phyloP scores from a whole-genome alignment of 257 asterid species.

The Solanum medicagineum region DNA sequence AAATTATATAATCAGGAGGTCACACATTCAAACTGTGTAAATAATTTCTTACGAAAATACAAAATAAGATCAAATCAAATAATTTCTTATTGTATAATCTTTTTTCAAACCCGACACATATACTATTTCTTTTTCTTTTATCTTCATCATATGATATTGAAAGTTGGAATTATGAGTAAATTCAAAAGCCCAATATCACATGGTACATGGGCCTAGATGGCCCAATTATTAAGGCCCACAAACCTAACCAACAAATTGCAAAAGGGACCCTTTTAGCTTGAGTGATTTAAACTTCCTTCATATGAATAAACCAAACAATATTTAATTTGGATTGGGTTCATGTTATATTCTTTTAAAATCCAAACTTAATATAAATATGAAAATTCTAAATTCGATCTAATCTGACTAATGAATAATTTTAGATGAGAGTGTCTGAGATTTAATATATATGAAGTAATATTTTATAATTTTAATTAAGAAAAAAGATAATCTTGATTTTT shows the following conservation, averaged over 20 bases:
- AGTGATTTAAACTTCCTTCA: background rate
- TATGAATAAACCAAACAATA: background rate
- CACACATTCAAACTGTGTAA: no score
- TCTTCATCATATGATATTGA: no score
- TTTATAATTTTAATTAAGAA: background rate
- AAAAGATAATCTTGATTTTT: background rate
- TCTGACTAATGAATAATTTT: background rate
- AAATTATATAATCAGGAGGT: no score
- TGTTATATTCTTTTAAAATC: background rate
- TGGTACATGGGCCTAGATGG: background rate
- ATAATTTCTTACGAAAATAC: no score
- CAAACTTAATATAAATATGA: background rate
- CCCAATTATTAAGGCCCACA: background rate
- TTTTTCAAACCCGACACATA: no score
- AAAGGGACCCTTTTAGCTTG: background rate
- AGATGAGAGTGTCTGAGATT: background rate
- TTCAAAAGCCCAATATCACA: background rate
- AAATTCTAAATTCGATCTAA: background rate
- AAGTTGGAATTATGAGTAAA: no score
- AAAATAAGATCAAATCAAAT: no score
- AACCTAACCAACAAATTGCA: background rate
- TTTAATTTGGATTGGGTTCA: background rate
- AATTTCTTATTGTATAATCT: no score
- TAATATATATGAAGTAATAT: background rate
- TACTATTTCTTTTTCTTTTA: no score